Evolutionary conservation across 2,329 filamentous ascomycete species (phyloP).

Genomic region (Didymella exigua): DNA sequence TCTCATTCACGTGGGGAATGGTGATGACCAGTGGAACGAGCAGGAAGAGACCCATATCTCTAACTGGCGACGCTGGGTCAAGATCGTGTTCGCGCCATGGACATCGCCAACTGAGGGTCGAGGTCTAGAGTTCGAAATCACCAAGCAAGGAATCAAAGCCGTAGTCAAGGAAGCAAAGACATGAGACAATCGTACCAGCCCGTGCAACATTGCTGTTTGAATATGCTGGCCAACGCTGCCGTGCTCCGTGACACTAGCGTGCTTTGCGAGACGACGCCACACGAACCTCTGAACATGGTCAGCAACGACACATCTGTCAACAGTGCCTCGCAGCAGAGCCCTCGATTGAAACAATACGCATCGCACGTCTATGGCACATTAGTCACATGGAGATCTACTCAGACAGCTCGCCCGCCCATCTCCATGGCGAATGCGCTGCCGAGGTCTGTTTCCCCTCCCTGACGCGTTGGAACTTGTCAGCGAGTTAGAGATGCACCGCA

Average conservation of each 20-base stretch:
- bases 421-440: not conserved
- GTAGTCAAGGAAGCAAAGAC: slow-evolving; percentile 23
- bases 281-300: not conserved
- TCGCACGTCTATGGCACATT: not conserved
- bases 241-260: too few relatives aligned
- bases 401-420: not conserved
- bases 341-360: too few relatives aligned
- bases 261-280: not conserved
- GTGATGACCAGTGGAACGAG: slow-evolving; percentile 50
- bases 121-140: slow-evolving; percentile 75
- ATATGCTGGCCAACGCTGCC: too few relatives aligned
- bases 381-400: not conserved
- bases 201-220: too few relatives aligned
- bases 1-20: slow-evolving; percentile 36
- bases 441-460: slow-evolving; percentile 6
- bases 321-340: not conserved
- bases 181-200: not conserved
- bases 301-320: not conserved
- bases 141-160: slow-evolving; percentile 34
- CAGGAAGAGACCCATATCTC: slow-evolving; percentile 52
- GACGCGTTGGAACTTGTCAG: not conserved
- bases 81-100: slow-evolving; percentile 89
- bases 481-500: not conserved
- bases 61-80: slow-evolving; percentile 77
- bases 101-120: slow-evolving; percentile 58